Base-by-base conservation (phyloP, 2,329 filamentous ascomycete genomes). In the Diaporthe citri region DNA sequence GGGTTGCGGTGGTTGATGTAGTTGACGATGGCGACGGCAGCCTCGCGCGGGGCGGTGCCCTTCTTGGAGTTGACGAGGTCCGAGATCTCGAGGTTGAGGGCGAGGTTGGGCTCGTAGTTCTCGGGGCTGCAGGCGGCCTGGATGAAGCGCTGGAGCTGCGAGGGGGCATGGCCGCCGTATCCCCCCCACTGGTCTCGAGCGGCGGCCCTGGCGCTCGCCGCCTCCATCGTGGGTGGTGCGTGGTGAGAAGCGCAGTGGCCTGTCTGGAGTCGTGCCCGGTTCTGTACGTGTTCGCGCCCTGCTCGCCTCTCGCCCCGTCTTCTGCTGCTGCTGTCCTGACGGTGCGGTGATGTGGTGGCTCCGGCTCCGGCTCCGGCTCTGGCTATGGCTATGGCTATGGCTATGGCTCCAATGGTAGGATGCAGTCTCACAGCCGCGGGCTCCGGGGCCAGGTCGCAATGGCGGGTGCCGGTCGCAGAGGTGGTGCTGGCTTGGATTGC, bases 11-110 rank as follows among this genome's bases (percentile, higher is more conserved):
- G 95, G 86, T 99, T 99, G 88, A 98, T 93, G 82, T 96, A 95
- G 85, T 94, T 93, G 80, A 98, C 96, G 78, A 98, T 98, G 77
- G 95, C 92, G 78, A 97, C 92, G 76, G 96, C 96, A 66, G 96
- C 96, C 89, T 99, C 97, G 82, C 97, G 95, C 77, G 97, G 97
- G 86, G 96, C 93, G 84, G 93, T 95, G 82, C 96, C 96, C 87
- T 98, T 98, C 88, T 98, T 99, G 81, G 93, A 93, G 86, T 99
- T 99, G 88, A 99, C 94, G 81, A 98, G 87, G 87, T 99, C 97
- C 80, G 95, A 89, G 81, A 99, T 97, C 89, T 99, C 97, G 83
- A 99, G 94, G 82, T 97, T 97, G 78, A 99, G 88, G 75, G 96
- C 97, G 73, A 99, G 93, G 83, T 99, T 98, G 77, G 97, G 96